These are phyloP conservation scores for Ochromonas danica DNA, from an alignment of 108 stramenopile species.

Conservation along the genomic window DNA sequence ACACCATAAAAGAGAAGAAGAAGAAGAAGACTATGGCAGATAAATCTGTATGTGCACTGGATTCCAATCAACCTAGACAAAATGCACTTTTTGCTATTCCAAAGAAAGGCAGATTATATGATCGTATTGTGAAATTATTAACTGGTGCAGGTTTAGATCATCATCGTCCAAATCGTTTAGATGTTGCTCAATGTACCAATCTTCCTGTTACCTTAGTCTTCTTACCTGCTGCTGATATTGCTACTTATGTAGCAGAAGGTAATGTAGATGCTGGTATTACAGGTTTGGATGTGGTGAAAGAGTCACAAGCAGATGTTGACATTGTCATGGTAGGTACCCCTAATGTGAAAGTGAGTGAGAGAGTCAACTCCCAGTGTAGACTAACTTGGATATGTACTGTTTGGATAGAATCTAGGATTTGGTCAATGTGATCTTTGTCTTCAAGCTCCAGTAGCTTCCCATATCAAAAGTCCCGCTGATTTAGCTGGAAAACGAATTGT, in stretches of 20 bases:
- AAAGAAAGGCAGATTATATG: constrained; percentile 90
- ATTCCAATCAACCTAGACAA: background rate
- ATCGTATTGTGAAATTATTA: constrained; percentile 80
- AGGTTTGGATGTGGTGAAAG: constrained; percentile 59
- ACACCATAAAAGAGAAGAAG: no score
- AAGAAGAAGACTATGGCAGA: no score
- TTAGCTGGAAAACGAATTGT: constrained; percentile 89
- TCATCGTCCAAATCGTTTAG: constrained; percentile 73
- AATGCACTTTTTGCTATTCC: constrained; percentile 76
- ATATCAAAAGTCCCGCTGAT: constrained; percentile 65
- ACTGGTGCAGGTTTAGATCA: constrained; percentile 89
- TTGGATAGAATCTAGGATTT: constrained; percentile 70
- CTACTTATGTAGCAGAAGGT: constrained; percentile 90
- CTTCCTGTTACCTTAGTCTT: constrained; percentile 88
- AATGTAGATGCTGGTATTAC: constrained; percentile 93
- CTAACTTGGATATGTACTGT: no score
- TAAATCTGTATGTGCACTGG: background rate
- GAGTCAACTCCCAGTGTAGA: constrained; percentile 73
- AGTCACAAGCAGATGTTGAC: constrained; percentile 14
- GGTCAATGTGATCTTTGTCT: constrained; percentile 89
- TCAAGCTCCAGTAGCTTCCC: constrained; percentile 72
- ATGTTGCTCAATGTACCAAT: constrained; percentile 65
- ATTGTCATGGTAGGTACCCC: constrained; percentile 63
- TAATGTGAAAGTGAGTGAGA: constrained; percentile 71
- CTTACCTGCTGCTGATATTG: constrained; percentile 89